Conservation (phyloP, 2,329 filamentous ascomycete species). For the Diplodia mutila region DNA sequence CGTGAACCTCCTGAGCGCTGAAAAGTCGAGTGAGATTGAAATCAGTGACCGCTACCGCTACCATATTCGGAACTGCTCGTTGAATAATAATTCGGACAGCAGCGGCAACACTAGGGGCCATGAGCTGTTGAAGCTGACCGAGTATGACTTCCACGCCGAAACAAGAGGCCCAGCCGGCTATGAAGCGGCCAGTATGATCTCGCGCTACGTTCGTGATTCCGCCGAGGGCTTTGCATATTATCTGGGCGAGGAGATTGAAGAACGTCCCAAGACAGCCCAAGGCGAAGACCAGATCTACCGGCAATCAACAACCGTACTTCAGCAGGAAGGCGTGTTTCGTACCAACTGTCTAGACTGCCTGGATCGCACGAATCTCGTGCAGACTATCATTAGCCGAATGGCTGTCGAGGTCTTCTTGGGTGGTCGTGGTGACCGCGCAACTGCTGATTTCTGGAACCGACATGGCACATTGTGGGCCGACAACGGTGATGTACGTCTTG, state of each 20-base stretch:
- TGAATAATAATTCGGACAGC: constrained; percentile 63
- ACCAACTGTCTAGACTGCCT: constrained; percentile 97
- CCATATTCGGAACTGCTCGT: constrained; percentile 73
- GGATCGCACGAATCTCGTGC: constrained; percentile 93
- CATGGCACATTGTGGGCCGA: constrained; percentile 97
- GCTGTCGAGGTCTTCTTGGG: constrained; percentile 81
- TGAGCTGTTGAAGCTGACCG: constrained; percentile 75
- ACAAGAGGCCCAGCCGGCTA: constrained; percentile 86
- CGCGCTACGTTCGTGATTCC: constrained; percentile 74
- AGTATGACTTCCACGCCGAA: constrained; percentile 96
- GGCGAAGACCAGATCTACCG: constrained; percentile 42
- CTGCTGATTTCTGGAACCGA: constrained; percentile 84
- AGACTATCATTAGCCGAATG: constrained; percentile 94
- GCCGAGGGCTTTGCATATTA: constrained; percentile 93
- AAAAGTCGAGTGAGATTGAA: constrained; percentile 84
- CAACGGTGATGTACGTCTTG: constrained; percentile 73
- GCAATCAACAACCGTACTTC: constrained; percentile 69
- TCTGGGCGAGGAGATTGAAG: constrained; percentile 72
- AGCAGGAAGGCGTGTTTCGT: constrained; percentile 93
- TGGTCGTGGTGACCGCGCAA: constrained; percentile 70
- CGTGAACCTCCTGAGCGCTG: constrained; percentile 89
- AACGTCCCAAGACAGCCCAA: constrained; percentile 50
- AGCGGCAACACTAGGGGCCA: constrained; percentile 63
- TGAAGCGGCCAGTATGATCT: constrained; percentile 85
- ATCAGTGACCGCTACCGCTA: constrained; percentile 78